Base-by-base conservation (phyloP, 148 eudicot genomes). In the Rhododendron kiyosumense region DNA sequence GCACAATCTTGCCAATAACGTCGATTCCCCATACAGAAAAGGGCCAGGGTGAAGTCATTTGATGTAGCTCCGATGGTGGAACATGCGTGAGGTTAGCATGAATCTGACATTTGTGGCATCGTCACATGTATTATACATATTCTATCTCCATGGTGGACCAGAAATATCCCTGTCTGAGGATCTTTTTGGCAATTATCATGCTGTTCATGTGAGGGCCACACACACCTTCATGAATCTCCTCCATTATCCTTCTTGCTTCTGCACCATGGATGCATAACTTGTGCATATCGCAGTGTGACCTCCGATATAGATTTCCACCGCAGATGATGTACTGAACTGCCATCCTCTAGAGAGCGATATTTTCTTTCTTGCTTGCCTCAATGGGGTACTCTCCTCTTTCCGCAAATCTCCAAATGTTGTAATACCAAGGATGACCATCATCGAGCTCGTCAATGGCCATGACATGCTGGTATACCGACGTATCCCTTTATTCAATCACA, bases 1-100 rank as follows among this genome's bases (percentile, higher is more conserved):
- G 86, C 1, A 13, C 10, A 32, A 85, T 78, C 7, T 15, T 28
- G 0, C 57, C 75, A 32, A 85, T 85, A 0, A 77, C 45, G 13
- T 85, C 86, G 0, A 85, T 77, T 30, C 82, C 75, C 59, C 57
- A 85, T 0, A 34, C 22, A 11, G 71, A 52, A 13, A 83, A 85
- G 11, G 82, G 86, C 82, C 76, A 85, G 0, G 86, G 82, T 0
- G 82, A 76, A 0, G 52, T 34, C 51, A 85, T 24, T 5, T 9
- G 22, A 45, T 57, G 54, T 0, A 85, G 54, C 1, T 52, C 12
- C 0, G 67, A 18, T 0, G 67, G 67, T 2, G 24, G 67, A 4
- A 18, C 13, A 20, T 61, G 54, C 17, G 10, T 61, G 26, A 18
- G 67, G 2, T 26, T 26, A 0, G 13, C 74, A 67, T 67, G 74